Evolutionary conservation across 2,329 filamentous ascomycete genomes (phyloP).

Genomic region (Grosmannia penicillata): DNA sequence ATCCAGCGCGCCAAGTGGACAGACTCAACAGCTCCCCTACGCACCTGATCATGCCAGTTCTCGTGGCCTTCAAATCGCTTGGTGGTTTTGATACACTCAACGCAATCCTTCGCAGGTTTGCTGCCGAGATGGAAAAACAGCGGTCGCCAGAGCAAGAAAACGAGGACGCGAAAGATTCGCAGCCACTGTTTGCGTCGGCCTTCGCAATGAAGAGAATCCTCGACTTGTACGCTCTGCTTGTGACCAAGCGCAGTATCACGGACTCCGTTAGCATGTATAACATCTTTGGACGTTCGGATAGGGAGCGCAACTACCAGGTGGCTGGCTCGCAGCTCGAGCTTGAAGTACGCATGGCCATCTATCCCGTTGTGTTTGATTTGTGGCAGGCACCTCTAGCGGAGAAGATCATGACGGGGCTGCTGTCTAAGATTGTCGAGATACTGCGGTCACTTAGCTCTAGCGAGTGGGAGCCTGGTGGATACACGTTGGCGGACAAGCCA

Average conservation of each 20-base stretch:
- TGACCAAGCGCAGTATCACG: conserved; percentile 63
- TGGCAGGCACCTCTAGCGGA: conserved; percentile 82
- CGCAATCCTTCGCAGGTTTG: conserved; percentile 52
- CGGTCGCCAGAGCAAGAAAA: conserved; percentile 1
- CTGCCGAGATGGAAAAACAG: conserved; percentile 32
- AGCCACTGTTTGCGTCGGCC: conserved; percentile 32
- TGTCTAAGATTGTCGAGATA: conserved; percentile 71
- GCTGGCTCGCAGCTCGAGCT: conserved; percentile 63
- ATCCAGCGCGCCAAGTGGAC: conserved; percentile 37
- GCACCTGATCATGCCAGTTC: conserved; percentile 56
- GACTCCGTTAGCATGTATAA: conserved; percentile 52
- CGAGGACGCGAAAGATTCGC: conserved; percentile 26
- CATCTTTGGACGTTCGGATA: conserved; percentile 22
- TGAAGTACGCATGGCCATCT: conserved; percentile 65
- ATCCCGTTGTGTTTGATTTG: conserved; percentile 61
- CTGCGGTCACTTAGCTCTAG: conserved; percentile 62
- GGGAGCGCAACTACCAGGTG: conserved; percentile 25
- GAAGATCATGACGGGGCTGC: conserved; percentile 55
- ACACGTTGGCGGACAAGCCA: neutral
- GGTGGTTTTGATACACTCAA: conserved; percentile 64
- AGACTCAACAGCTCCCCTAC: conserved; percentile 19
- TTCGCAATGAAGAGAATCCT: conserved; percentile 68
- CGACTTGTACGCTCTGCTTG: conserved; percentile 62
- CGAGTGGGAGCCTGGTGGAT: conserved; percentile 46
- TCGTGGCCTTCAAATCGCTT: conserved; percentile 74